Percentiles rank a stretch among this genome's conserved stretches.
Evolutionary conservation across 2,329 filamentous ascomycete species (phyloP).

Genomic region (Phaeophleospora eucalypticola): DNA sequence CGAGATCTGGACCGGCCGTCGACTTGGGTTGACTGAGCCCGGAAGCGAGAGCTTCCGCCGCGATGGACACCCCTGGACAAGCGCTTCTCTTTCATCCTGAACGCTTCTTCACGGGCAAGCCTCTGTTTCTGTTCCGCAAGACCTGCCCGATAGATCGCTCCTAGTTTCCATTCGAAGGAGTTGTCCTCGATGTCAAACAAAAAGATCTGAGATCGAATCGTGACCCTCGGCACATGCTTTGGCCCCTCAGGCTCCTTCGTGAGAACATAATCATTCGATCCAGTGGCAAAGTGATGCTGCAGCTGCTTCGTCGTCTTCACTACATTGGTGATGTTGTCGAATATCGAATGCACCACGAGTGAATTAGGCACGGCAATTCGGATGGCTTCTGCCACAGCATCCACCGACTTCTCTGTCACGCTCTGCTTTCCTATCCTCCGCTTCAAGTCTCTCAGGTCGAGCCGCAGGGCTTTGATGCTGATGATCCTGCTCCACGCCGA

Average conservation of each 20-base stretch:
- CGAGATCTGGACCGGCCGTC: conserved; percentile 36
- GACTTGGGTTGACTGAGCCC: conserved; percentile 50
- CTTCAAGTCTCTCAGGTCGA: conserved; percentile 75
- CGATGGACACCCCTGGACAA: conserved; percentile 61
- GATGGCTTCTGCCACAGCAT: conserved; percentile 79
- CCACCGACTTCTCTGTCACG: conserved; percentile 74
- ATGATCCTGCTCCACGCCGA: conserved; percentile 81
- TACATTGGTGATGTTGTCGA: conserved; percentile 89
- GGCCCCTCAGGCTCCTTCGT: conserved; percentile 81
- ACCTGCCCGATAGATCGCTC: conserved; percentile 87
- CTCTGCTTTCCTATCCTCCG: conserved; percentile 55
- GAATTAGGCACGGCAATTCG: conserved; percentile 87
- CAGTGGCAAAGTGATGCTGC: conserved; percentile 86
- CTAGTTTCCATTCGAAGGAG: conserved; percentile 94
- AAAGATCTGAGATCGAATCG: conserved; percentile 73
- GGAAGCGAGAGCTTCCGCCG: conserved; percentile 45
- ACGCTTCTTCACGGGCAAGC: conserved; percentile 84
- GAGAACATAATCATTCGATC: conserved; percentile 81
- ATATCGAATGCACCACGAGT: conserved; percentile 79
- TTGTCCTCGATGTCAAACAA: conserved; percentile 94
- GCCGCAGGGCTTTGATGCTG: conserved; percentile 73
- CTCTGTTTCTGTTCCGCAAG: conserved; percentile 86
- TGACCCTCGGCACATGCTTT: conserved; percentile 81
- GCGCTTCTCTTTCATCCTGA: conserved; percentile 79
- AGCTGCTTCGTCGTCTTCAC: conserved; percentile 84